phyloP scores from a whole-genome alignment of 2,329 filamentous ascomycete genomes.

The Fusarium proliferatum region DNA sequence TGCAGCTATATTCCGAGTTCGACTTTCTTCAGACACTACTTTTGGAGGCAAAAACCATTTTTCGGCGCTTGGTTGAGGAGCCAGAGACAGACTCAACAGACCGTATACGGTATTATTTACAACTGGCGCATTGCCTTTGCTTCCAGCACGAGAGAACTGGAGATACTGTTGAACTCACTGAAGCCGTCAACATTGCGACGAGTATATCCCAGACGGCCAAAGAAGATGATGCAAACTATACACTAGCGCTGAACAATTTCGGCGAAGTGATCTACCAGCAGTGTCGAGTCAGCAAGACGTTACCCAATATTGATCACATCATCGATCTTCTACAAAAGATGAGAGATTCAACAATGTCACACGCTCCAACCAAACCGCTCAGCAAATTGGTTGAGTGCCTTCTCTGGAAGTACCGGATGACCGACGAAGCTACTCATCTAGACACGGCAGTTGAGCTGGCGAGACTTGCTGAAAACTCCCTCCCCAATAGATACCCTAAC shows the following conservation, averaged over 20 bases:
- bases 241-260: rapidly evolving
- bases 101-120: rapidly evolving
- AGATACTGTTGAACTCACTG: background rate
- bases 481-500: background rate
- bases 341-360: rapidly evolving
- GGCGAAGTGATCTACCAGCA: rapidly evolving
- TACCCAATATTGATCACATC: rapidly evolving
- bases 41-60: background rate
- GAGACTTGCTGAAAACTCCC: background rate
- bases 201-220: rapidly evolving
- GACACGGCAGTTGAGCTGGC: background rate
- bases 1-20: background rate
- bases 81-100: rapidly evolving
- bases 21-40: background rate
- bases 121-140: background rate
- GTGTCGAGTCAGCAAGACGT: background rate
- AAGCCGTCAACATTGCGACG: rapidly evolving
- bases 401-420: background rate
- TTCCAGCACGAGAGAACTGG: background rate
- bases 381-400: background rate
- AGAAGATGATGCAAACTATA: rapidly evolving
- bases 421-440: rapidly evolving
- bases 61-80: background rate
- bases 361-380: rapidly evolving
- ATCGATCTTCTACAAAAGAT: rapidly evolving